phyloP scores from a whole-genome alignment of 306 rosid genomes.

The Cucurbita ficifolia region DNA sequence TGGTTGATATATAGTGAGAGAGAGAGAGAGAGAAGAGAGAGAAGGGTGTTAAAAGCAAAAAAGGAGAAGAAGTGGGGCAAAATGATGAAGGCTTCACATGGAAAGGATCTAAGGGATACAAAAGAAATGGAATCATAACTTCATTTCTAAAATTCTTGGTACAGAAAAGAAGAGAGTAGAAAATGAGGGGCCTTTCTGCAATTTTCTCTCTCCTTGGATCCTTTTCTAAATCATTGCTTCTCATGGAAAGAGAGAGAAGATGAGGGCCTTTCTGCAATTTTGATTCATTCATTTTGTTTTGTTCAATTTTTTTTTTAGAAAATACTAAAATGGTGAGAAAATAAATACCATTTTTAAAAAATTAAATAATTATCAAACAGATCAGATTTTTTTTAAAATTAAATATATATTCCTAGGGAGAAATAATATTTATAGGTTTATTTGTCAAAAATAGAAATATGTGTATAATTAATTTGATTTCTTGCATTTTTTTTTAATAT shows the following conservation, averaged over 20 bases:
- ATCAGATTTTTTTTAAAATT: no score
- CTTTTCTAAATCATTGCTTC: slow-evolving; percentile 37
- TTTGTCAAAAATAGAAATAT: no score
- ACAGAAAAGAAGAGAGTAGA: not conserved
- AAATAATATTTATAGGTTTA: no score
- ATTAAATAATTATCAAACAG: no score
- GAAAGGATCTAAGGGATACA: slow-evolving; percentile 9
- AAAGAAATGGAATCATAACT: not conserved
- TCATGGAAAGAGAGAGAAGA: not conserved
- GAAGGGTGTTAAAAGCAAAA: not conserved
- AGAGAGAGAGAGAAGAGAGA: not conserved
- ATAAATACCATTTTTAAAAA: no score
- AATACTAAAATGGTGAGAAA: no score
- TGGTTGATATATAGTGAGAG: not conserved
- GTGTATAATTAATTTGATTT: no score
- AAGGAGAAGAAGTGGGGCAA: not conserved
- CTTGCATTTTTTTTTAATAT: no score
- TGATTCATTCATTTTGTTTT: no score
- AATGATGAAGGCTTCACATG: slow-evolving; percentile 68
- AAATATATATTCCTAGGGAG: no score
- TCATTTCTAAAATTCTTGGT: not conserved
- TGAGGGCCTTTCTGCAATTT: not conserved
- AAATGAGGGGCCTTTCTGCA: slow-evolving; percentile 8
- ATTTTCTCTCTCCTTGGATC: slow-evolving; percentile 14
- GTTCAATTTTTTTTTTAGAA: no score